Evolutionary conservation across 1,284 basidiomycete genomes (phyloP), one percentile per base, ranked within the genome.

Genomic region (Coniferiporia weirii): DNA sequence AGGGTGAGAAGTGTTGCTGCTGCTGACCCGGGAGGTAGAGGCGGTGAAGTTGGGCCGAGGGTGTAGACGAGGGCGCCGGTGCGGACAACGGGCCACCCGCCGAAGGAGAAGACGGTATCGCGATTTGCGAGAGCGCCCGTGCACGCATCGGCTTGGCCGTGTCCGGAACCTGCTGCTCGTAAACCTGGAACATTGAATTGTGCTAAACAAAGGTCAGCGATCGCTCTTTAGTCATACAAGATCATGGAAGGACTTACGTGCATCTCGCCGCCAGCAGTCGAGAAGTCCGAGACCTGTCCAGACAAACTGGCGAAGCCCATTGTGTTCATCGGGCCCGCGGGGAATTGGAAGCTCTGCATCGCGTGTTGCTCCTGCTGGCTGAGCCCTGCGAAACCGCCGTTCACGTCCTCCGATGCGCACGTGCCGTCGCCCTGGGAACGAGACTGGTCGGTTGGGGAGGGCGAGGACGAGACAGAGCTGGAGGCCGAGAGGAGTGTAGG

Each of bases 281-380:
- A 60, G 49, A 50, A 60, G 15, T 43, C 46, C 34, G 59, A 54
- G 19, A 56, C 59, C 53, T 60, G 59, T 47, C 59, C 59, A 56
- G 53, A 54, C n/a, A 52, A 40, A 27, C 46, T 13, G 22, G 50
- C 57, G 45, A 47, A 52, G 54, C 36, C 48, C 59, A 52, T 43
- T 34, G 46, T 8, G 12, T 46, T 40, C 46, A 34, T 36, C 13
- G 20, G 15, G 17, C 54, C 27, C 52, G 51, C 22, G 13, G 52
- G 52, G 35, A 49, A 53, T 34, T 54, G 49, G 56, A 51, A 57
- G n/a, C 22, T 35, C 35, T 54, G 40, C 27, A 59, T 46, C 38
- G 52, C 15, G 4, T 40, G 35, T 27, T 54, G 45, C 36, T 53
- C 51, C n/a, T 34, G 47, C n/a, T 27, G n/a, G 5, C 55, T 34